Conservation (phyloP, 2,329 filamentous ascomycete genomes). For the Nemania sp. region DNA sequence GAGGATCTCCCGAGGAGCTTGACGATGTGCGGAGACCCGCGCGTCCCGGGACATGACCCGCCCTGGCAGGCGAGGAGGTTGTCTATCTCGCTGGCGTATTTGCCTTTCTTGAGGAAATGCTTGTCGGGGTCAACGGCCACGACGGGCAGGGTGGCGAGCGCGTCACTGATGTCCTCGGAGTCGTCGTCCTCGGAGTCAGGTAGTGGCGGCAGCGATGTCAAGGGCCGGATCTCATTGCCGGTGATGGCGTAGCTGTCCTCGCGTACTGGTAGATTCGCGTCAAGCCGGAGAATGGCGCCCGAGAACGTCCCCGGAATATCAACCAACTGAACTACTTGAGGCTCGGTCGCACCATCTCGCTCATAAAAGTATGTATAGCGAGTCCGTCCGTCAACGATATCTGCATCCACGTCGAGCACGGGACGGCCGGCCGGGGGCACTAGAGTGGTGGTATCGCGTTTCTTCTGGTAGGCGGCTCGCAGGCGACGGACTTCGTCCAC, state of each 20-base stretch:
- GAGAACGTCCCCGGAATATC: conserved; percentile 6
- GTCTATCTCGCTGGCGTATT: conserved; percentile 11
- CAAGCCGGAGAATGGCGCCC: conserved; percentile 3
- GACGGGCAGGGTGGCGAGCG: conserved; percentile 3
- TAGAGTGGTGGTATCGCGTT: conserved; percentile 1
- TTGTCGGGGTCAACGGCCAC: conserved; percentile 6
- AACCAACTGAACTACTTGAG: conserved; percentile 1
- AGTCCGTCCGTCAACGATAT: neutral
- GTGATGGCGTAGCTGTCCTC: conserved; percentile 3
- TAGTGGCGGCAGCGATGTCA: conserved; percentile 5
- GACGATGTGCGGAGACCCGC: conserved; percentile 1
- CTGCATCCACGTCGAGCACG: neutral
- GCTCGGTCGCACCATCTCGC: neutral
- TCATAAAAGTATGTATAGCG: conserved; percentile 8
- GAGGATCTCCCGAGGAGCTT: conserved; percentile 1
- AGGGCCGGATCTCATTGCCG: neutral
- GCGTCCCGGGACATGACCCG: conserved; percentile 5
- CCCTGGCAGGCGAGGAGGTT: conserved; percentile 3
- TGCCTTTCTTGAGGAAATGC: conserved; percentile 7
- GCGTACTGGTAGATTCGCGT: conserved; percentile 4
- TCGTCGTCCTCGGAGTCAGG: conserved; percentile 10
- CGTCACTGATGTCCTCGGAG: conserved; percentile 9
- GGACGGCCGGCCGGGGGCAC: conserved; percentile 5
- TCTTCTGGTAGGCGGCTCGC: conserved; percentile 4
- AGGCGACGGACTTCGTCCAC: conserved; percentile 4